Percentiles rank a stretch among this genome's conserved stretches.
phyloP scores from a whole-genome alignment of 306 rosid species.

The Ceratonia siliqua region DNA sequence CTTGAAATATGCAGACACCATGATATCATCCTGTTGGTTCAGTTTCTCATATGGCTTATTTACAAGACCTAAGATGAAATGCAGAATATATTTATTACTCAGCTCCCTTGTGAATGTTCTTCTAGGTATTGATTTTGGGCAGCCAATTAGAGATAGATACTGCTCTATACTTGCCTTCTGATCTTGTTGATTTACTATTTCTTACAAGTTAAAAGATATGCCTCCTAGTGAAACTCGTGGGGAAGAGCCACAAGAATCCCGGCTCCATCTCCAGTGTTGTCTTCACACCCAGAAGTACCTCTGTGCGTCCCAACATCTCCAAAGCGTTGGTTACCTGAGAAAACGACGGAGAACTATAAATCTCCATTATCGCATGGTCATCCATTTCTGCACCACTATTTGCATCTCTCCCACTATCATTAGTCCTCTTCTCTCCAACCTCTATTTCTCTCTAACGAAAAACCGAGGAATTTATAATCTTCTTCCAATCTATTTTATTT shows the following conservation, averaged over 20 bases:
- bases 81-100: conserved; percentile 72
- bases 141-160: conserved; percentile 71
- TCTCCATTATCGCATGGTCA: neutral
- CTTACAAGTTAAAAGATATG: conserved; percentile 20
- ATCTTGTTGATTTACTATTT: conserved; percentile 79
- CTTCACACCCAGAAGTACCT: conserved; percentile 96
- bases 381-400: too few relatives aligned
- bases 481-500: too few relatives aligned
- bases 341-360: neutral
- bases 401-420: too few relatives aligned
- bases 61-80: conserved; percentile 69
- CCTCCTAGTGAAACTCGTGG: conserved; percentile 79
- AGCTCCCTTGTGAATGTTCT: conserved; percentile 74
- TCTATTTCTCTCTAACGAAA: too few relatives aligned
- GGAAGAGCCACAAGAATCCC: conserved; percentile 93
- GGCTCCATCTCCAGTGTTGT: conserved; percentile 98
- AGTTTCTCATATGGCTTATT: conserved; percentile 84
- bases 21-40: conserved; percentile 79
- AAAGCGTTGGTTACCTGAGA: conserved; percentile 86
- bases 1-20: conserved; percentile 51
- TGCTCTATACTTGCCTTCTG: conserved; percentile 63
- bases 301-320: conserved; percentile 97
- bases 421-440: too few relatives aligned
- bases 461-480: too few relatives aligned
- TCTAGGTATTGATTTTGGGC: conserved; percentile 70